These are phyloP conservation scores for Nothophytophthora sp. DNA, from an alignment of 352 stramenopile genomes.

Conservation along the genomic window DNA sequence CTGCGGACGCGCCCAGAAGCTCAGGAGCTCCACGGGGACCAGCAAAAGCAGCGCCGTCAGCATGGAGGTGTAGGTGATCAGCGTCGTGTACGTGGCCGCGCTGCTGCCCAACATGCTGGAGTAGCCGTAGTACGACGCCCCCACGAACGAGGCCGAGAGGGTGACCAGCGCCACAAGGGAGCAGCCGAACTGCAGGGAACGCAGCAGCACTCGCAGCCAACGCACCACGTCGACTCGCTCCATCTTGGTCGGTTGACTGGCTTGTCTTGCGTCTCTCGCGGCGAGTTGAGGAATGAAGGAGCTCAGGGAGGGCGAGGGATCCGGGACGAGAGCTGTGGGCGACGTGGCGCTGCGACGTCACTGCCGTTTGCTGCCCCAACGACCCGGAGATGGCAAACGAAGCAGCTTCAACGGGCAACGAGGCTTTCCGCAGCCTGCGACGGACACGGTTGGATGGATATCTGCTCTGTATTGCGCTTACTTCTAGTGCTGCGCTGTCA, in stretches of 20 bases:
- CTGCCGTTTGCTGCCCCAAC: conserved; percentile 2
- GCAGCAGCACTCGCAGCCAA: conserved; percentile 45
- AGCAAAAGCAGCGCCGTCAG: conserved; percentile 61
- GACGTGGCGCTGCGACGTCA: conserved; percentile 4
- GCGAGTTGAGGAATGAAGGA: conserved; percentile 21
- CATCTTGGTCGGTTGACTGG: conserved; percentile 10
- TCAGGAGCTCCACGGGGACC: conserved; percentile 42
- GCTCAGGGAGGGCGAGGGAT: conserved; percentile 1
- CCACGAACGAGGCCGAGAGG: conserved; percentile 61
- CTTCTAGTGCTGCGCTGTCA: no score
- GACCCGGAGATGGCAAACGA: background rate
- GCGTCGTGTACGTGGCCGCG: conserved; percentile 50
- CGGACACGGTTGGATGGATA: background rate
- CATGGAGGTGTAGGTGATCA: conserved; percentile 72
- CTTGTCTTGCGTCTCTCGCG: conserved; percentile 1
- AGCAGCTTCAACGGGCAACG: conserved; percentile 2
- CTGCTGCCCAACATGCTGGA: conserved; percentile 70
- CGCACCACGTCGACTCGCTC: conserved; percentile 19
- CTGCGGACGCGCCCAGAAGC: conserved; percentile 39
- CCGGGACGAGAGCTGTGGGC: conserved; percentile 20
- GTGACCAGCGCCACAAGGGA: conserved; percentile 58
- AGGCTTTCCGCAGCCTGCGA: background rate
- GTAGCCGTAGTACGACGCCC: conserved; percentile 67
- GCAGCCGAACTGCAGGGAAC: conserved; percentile 64
- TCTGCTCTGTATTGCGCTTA: conserved; percentile 2